Evolutionary conservation across 306 rosid genomes (phyloP), one percentile per base, ranked within the genome.

Genomic region (Quercus engelmannii): DNA sequence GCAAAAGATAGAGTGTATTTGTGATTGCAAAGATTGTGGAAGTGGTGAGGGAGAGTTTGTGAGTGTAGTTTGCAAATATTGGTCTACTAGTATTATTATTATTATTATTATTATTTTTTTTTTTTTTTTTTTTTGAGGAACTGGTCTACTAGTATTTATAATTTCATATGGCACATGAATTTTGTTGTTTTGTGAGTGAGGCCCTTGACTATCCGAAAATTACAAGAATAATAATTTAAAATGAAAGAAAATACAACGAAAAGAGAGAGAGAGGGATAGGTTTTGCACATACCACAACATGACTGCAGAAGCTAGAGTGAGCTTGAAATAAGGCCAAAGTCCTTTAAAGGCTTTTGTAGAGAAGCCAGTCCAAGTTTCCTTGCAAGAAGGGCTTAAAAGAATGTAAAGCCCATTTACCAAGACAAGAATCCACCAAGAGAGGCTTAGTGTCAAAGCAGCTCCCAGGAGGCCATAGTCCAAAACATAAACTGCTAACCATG

Each of bases 351-450:
- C 92, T 65, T 75, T 84, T 20, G 65, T 0, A 25, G 85, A 77
- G 86, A 93, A 91, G 75, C 97, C 97, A 4, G 89, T 84, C 97
- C 97, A 93, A 49, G 94, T 93, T 79, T 91, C 86, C 69, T 75
- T 88, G 81, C 97, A 93, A 6, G 28, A 82, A 55, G 94, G 92
- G 82, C 90, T 91, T 6, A 93, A 30, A 41, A 87, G 25, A 75
- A 93, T 89, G 76, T 93, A 93, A 20, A 93, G 71, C 0, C 69
- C 92, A 85, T 83, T 86, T n/a, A 85, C 0, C 20, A 93, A 18
- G 74, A 70, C 88, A 76, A 93, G 91, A 63, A 88, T 28, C 90
- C 94, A 89, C 97, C 96, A 89, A 17, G 94, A 91, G 17, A 91
- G 30, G 83, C 97, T 91, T 9, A 93, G 89, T 13, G 86, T 74